Evolutionary conservation across 1,139 yeast genomes (phyloP).

Genomic region (Debaryomyces nepalensis): DNA sequence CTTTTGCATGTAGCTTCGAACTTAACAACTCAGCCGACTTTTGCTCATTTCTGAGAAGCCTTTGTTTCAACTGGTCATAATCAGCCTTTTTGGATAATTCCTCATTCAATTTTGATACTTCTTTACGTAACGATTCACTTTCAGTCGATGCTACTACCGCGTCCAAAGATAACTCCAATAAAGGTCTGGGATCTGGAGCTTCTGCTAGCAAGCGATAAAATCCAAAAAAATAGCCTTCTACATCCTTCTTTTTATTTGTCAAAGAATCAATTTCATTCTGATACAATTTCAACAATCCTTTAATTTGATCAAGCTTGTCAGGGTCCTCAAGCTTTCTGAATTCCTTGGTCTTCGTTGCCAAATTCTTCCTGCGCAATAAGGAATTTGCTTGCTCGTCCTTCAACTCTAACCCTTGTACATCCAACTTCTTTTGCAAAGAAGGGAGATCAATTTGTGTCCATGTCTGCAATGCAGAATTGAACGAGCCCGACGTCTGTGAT

Average conservation of each 20-base stretch:
- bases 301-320: conserved; percentile 68
- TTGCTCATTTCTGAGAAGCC: conserved; percentile 62
- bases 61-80: conserved; percentile 72
- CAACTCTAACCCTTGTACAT: conserved; percentile 73
- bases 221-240: conserved; percentile 75
- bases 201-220: conserved; percentile 79
- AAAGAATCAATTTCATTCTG: conserved; percentile 86
- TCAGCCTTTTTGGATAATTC: conserved; percentile 72
- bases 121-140: conserved; percentile 53
- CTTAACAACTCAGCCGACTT: conserved; percentile 57
- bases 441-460: conserved; percentile 82
- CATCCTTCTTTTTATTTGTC: conserved; percentile 74
- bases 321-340: conserved; percentile 73
- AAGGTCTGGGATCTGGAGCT: conserved; percentile 91
- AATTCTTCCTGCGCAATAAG: conserved; percentile 67
- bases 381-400: conserved; percentile 73
- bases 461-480: conserved; percentile 58
- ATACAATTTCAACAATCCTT: conserved; percentile 73
- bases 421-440: conserved; percentile 68
- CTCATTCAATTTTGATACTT: conserved; percentile 60
- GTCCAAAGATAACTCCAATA: conserved; percentile 72
- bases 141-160: conserved; percentile 66
- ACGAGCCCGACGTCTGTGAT: conserved; percentile 8
- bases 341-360: conserved; percentile 81
- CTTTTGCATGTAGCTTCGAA: conserved; percentile 56